Conservation (phyloP, 306 rosid species). For the Pachyrhizus erosus region DNA sequence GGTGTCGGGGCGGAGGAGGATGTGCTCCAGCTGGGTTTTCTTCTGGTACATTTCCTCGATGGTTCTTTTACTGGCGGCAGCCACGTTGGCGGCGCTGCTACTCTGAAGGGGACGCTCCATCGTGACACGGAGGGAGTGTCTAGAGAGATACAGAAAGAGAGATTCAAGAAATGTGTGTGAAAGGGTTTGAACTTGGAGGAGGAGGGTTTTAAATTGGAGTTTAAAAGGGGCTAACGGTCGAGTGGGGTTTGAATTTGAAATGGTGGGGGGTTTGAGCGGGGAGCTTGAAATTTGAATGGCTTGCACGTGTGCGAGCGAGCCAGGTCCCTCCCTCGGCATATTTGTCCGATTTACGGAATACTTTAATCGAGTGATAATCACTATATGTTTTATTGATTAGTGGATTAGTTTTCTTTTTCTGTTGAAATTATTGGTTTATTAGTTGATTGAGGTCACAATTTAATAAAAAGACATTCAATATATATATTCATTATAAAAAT, state of each 20-base stretch:
- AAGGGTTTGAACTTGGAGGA: neutral
- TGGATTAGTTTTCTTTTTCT: no score
- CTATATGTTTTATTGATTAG: no score
- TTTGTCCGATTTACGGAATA: no score
- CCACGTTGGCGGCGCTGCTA: conserved; percentile 53
- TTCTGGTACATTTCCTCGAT: conserved; percentile 94
- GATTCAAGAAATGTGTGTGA: neutral
- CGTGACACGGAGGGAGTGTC: conserved; percentile 49
- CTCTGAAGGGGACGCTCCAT: conserved; percentile 65
- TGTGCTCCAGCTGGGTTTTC: conserved; percentile 94
- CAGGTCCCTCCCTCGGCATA: neutral
- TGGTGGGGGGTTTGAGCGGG: conserved; percentile 37
- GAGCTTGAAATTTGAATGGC: conserved; percentile 36
- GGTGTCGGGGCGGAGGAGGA: conserved; percentile 93
- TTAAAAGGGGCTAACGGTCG: conserved; percentile 49
- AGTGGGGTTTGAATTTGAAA: conserved; percentile 45
- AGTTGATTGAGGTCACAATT: no score
- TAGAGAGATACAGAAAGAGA: neutral
- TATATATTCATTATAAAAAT: no score
- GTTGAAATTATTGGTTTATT: no score
- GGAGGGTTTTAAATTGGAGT: neutral
- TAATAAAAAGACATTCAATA: no score
- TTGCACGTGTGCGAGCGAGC: neutral
- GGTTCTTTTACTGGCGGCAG: conserved; percentile 55
- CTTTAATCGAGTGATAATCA: no score